phyloP scores from a whole-genome alignment of 1,139 yeast species.

The Saccharomyces hybrid region DNA sequence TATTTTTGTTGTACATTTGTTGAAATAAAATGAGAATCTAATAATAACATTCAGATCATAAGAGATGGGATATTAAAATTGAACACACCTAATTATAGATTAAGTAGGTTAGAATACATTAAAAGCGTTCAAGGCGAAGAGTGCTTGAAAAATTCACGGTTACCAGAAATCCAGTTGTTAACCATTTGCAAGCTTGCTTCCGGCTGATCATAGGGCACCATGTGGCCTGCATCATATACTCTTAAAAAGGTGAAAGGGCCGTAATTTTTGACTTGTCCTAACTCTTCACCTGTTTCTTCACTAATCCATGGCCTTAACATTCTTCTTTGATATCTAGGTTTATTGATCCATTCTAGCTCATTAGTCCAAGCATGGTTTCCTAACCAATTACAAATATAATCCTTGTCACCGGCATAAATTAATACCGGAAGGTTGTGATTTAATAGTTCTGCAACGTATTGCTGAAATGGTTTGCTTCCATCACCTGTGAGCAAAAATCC shows the following conservation, averaged over 20 bases:
- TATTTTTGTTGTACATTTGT: not conserved
- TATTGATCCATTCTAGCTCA: constrained; percentile 58
- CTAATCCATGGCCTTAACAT: constrained; percentile 35
- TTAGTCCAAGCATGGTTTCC: constrained; percentile 80
- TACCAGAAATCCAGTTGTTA: constrained; percentile 54
- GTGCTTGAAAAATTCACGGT: not conserved
- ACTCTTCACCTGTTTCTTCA: constrained; percentile 37
- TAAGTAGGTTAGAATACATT: no score
- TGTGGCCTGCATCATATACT: constrained; percentile 62
- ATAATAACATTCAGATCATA: no score
- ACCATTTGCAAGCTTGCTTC: constrained; percentile 66
- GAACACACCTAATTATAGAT: not conserved
- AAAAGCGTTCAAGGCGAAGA: not conserved
- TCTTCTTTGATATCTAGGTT: constrained; percentile 44
- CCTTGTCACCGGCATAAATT: constrained; percentile 81
- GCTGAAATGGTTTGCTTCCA: constrained; percentile 83
- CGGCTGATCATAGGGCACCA: constrained; percentile 82
- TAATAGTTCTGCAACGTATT: constrained; percentile 49
- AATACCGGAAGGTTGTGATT: constrained; percentile 59
- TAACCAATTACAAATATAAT: constrained; percentile 80
- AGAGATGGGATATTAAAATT: no score
- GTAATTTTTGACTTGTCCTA: constrained; percentile 52
- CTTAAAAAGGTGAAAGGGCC: constrained; percentile 54
- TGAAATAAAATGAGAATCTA: not conserved
- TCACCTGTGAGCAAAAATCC: constrained; percentile 83